A percentile compares a stretch with the other conserved stretches of the same genome.
These are phyloP conservation scores for Singerocomus inundabilis DNA, from an alignment of 1,284 basidiomycete genomes.

Conservation along the genomic window DNA sequence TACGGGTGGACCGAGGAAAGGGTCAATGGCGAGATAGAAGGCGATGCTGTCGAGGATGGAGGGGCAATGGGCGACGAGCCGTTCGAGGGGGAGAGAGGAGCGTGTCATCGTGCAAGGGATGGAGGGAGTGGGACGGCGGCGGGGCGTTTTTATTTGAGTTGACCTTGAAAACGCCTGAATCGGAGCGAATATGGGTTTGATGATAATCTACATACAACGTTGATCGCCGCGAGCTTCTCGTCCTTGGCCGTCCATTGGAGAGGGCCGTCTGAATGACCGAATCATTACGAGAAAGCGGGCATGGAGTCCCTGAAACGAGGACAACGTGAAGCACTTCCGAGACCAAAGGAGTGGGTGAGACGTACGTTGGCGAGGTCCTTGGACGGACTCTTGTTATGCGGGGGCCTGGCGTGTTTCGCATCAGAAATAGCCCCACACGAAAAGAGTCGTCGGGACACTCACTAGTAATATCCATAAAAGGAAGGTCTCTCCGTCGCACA, in stretches of 20 bases:
- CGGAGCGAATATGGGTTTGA: slow-evolving; percentile 37
- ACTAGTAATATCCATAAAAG: slow-evolving; percentile 1
- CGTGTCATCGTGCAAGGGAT: slow-evolving; percentile 1
- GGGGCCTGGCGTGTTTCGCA: slow-evolving; percentile 12
- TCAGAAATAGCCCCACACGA: not conserved
- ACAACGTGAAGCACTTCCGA: slow-evolving; percentile 14
- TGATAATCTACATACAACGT: slow-evolving; percentile 39
- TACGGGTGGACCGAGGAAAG: slow-evolving; percentile 42
- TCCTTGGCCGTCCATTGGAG: slow-evolving; percentile 34
- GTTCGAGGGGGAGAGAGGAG: slow-evolving; percentile 19
- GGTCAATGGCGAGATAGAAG: slow-evolving; percentile 35
- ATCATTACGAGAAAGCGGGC: slow-evolving; percentile 35
- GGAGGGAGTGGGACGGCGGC: slow-evolving; percentile 8
- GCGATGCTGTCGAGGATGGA: slow-evolving; percentile 40
- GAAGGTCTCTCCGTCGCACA: not conserved
- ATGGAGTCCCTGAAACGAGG: slow-evolving; percentile 35
- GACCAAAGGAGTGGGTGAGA: slow-evolving; percentile 3
- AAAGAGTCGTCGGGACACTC: too few species aligned
- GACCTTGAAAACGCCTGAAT: slow-evolving; percentile 26
- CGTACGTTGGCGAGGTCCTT: slow-evolving; percentile 13
- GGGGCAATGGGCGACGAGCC: slow-evolving; percentile 27
- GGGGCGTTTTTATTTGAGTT: slow-evolving; percentile 29
- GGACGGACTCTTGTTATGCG: slow-evolving; percentile 10
- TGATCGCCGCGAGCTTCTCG: slow-evolving; percentile 50
- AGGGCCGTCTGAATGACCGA: slow-evolving; percentile 34